Conservation (phyloP, 2,329 filamentous ascomycete genomes). For the Fusarium succisae region DNA sequence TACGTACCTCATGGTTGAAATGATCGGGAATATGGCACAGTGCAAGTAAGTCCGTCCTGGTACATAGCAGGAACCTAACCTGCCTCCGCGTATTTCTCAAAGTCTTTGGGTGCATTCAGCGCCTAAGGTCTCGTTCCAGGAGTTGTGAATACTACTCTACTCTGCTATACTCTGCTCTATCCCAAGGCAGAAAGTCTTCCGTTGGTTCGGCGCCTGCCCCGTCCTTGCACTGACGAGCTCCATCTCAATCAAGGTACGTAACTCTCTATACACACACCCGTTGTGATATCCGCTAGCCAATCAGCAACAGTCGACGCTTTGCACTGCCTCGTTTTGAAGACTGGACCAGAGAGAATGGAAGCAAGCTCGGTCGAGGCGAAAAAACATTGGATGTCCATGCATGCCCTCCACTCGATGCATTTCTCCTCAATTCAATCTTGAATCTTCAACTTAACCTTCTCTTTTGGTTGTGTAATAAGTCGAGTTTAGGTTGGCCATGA, state of each 20-base stretch:
- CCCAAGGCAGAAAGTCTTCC: constrained; percentile 23
- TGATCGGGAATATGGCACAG: not conserved
- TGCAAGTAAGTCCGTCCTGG: not conserved
- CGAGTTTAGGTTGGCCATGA: constrained; percentile 4
- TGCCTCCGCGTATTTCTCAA: not conserved
- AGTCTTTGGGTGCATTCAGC: not conserved
- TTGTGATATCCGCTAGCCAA: constrained; percentile 12
- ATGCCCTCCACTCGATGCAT: constrained; percentile 5
- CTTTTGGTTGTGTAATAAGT: constrained; percentile 2
- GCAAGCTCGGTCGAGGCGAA: constrained; percentile 17
- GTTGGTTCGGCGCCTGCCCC: constrained; percentile 12
- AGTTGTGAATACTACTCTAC: constrained; percentile 4
- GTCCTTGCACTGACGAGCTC: constrained; percentile 18
- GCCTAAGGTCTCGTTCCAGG: not conserved
- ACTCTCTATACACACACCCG: not conserved
- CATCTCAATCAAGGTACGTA: constrained; percentile 1
- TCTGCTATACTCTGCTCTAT: not conserved
- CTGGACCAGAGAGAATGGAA: not conserved
- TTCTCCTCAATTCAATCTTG: constrained; percentile 18
- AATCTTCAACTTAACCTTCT: constrained; percentile 13
- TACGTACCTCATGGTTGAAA: not conserved
- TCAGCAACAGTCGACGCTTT: constrained; percentile 14
- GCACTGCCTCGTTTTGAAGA: constrained; percentile 36
- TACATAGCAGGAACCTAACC: not conserved
- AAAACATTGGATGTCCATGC: constrained; percentile 8